These are phyloP conservation scores for Acacia acuminata DNA, from an alignment of 306 rosid species.

Conservation along the genomic window DNA sequence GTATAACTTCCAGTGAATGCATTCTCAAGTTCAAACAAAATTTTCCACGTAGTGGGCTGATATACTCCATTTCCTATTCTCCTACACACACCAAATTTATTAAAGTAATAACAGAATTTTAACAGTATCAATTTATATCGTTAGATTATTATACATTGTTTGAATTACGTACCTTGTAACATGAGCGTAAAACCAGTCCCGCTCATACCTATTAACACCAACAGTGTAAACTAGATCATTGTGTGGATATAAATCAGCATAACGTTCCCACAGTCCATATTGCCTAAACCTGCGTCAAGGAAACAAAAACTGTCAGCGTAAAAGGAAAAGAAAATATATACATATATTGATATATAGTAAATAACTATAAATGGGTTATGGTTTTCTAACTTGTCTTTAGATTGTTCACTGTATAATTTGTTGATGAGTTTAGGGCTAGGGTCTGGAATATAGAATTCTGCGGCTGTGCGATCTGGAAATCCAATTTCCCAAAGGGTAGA, in stretches of 20 bases:
- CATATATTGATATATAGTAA: background rate
- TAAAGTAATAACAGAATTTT: background rate
- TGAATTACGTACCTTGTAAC: conserved; percentile 41
- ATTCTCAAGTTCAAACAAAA: conserved; percentile 43
- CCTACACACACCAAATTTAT: conserved; percentile 38
- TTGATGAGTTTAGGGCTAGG: conserved; percentile 70
- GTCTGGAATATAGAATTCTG: conserved; percentile 74
- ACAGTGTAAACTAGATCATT: conserved; percentile 60
- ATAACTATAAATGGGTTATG: background rate
- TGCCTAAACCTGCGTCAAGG: conserved; percentile 55
- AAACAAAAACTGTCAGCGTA: background rate
- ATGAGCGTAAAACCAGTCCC: conserved; percentile 74
- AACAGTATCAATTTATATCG: background rate
- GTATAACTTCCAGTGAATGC: conserved; percentile 51
- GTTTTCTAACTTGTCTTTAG: conserved; percentile 47
- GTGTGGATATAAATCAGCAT: conserved; percentile 48
- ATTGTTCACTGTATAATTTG: conserved; percentile 40
- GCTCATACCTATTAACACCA: conserved; percentile 25
- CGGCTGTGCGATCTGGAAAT: conserved; percentile 72
- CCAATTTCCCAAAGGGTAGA: conserved; percentile 93
- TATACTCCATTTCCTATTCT: conserved; percentile 46
- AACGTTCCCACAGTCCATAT: conserved; percentile 77
- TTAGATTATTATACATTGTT: background rate
- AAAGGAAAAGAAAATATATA: background rate
- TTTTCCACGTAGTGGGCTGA: conserved; percentile 74